These are phyloP conservation scores for Rhodotorula toruloides DNA, from an alignment of 768 basidiomycete genomes.

Conservation along the genomic window DNA sequence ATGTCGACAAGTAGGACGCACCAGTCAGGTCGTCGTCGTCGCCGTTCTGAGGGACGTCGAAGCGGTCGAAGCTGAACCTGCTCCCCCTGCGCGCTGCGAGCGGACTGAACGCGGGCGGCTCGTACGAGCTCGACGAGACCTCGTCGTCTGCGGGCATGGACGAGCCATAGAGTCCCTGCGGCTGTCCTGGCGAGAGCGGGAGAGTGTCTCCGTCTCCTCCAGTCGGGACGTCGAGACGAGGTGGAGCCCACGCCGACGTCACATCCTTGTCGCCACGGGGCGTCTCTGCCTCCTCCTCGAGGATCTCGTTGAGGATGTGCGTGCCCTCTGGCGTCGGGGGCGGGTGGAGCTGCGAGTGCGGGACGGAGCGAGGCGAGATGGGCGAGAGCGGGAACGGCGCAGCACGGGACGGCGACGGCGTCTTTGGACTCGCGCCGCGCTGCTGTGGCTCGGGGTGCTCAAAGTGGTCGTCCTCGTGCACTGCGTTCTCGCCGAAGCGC, in stretches of 20 bases:
- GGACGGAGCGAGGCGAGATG: slow-evolving; percentile 5
- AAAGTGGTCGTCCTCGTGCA: slow-evolving; percentile 3
- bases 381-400: slow-evolving; percentile 11
- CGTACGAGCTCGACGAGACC: not conserved
- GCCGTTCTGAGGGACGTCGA: not conserved
- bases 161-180: not conserved
- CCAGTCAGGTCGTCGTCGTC: not conserved
- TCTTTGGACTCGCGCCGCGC: not conserved
- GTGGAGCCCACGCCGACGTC: not conserved
- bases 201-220: no score
- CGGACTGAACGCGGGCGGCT: not conserved
- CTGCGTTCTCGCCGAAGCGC: slow-evolving; percentile 18
- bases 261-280: not conserved
- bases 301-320: slow-evolving; percentile 22
- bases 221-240: not conserved
- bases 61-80: slow-evolving; percentile 2
- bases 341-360: not conserved
- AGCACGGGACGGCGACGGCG: not conserved
- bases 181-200: not conserved
- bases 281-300: slow-evolving; percentile 14
- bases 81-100: not conserved
- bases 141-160: not conserved
- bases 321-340: slow-evolving; percentile 12
- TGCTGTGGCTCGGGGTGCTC: not conserved
- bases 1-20: not conserved